Percentiles rank a stretch among this genome's conserved stretches.
These are phyloP conservation scores for Umbelopsis isabellina DNA, from an alignment of 192 early-diverging fungal genomes.

Conservation along the genomic window DNA sequence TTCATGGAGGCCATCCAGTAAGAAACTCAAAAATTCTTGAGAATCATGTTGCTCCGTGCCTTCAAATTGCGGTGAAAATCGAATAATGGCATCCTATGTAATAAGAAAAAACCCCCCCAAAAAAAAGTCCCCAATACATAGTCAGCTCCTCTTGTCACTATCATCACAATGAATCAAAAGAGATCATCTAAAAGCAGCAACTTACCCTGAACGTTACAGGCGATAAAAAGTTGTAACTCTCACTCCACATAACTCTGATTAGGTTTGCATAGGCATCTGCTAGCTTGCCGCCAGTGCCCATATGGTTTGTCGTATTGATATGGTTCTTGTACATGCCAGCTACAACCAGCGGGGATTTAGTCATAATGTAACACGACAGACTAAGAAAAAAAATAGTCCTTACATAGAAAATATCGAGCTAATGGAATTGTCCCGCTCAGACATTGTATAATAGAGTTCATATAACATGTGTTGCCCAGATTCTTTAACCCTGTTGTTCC, in stretches of 20 bases:
- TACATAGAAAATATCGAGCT: constrained; percentile 65
- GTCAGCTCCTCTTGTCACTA: no score
- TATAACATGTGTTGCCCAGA: constrained; percentile 85
- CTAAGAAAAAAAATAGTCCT: constrained; percentile 3
- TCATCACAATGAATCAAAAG: no score
- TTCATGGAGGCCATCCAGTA: constrained; percentile 92
- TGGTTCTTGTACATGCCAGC: constrained; percentile 64
- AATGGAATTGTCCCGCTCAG: constrained; percentile 72
- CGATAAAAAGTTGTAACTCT: constrained; percentile 72
- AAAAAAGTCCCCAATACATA: no score
- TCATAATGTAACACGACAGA: neutral
- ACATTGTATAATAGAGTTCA: constrained; percentile 85
- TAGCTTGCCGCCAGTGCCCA: constrained; percentile 75
- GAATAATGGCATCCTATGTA: constrained; percentile 63
- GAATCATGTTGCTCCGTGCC: constrained; percentile 95
- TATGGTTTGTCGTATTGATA: constrained; percentile 66
- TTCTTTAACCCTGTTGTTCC: constrained; percentile 78
- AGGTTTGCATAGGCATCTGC: constrained; percentile 79
- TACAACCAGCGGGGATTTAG: constrained; percentile 25
- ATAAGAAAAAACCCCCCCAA: neutral
- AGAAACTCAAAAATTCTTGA: constrained; percentile 92
- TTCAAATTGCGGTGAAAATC: constrained; percentile 80
- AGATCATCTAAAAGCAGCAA: neutral
- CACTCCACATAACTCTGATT: constrained; percentile 83
- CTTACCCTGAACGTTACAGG: constrained; percentile 76